Conservation (phyloP, 345 rosid species). For the Salix purpurea region DNA sequence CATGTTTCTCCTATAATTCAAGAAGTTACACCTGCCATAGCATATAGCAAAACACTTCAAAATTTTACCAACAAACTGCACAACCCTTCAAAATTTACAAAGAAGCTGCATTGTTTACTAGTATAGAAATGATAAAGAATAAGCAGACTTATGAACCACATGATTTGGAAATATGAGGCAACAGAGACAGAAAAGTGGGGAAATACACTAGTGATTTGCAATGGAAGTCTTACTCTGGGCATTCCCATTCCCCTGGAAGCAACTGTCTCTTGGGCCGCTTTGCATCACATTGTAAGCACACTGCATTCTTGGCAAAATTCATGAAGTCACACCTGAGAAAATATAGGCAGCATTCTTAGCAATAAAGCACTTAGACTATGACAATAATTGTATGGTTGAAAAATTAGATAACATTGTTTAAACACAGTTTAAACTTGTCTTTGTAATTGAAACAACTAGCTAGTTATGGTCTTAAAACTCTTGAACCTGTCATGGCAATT, state of each 20-base stretch:
- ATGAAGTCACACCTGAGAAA: constrained; percentile 84
- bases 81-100: neutral
- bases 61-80: neutral
- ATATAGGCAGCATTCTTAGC: constrained; percentile 9
- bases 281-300: constrained; percentile 95
- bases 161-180: neutral
- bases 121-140: neutral
- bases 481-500: neutral
- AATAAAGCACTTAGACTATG: neutral
- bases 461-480: neutral
- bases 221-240: constrained; percentile 75
- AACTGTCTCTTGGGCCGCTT: constrained; percentile 94
- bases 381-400: neutral
- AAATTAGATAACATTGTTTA: too few relatives aligned
- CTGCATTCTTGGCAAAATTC: constrained; percentile 93
- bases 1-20: constrained; percentile 89
- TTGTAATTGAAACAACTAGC: neutral
- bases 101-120: neutral
- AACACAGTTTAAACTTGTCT: too few relatives aligned
- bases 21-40: constrained; percentile 85
- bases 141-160: constrained; percentile 1
- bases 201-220: neutral
- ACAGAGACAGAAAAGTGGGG: neutral
- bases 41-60: constrained; percentile 18
- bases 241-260: constrained; percentile 99